These are phyloP conservation scores for Ceratobasidium sp. DNA, from an alignment of 1,284 basidiomycete genomes.

Conservation along the genomic window DNA sequence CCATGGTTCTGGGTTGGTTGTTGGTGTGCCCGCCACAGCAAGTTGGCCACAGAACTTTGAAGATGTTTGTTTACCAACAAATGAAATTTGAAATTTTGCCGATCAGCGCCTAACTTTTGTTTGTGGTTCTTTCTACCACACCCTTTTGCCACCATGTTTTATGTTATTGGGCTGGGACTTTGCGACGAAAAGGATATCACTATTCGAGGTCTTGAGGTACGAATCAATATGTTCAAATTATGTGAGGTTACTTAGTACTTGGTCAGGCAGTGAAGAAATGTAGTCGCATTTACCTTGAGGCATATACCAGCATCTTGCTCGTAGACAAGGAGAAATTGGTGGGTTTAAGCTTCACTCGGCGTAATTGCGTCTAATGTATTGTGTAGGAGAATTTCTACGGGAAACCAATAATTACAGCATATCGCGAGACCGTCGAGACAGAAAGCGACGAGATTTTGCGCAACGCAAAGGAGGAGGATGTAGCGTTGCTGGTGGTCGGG, in stretches of 20 bases:
- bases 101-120: conserved; percentile 22
- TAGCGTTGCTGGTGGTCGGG: conserved; percentile 94
- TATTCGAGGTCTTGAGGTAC: conserved; percentile 88
- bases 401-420: conserved; percentile 88
- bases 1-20: background rate
- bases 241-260: conserved; percentile 6
- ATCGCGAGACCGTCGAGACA: conserved; percentile 97
- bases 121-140: conserved; percentile 1
- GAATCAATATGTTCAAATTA: conserved; percentile 47
- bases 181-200: conserved; percentile 98
- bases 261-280: conserved; percentile 81
- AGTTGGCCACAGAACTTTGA: background rate
- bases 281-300: conserved; percentile 90
- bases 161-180: conserved; percentile 90
- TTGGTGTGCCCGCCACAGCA: background rate
- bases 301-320: conserved; percentile 95
- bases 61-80: background rate
- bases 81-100: background rate
- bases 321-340: conserved; percentile 87
- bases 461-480: conserved; percentile 84
- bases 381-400: conserved; percentile 91
- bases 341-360: conserved; percentile 55
- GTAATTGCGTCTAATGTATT: background rate
- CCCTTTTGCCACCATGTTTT: conserved; percentile 75
- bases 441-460: conserved; percentile 91